Percentiles rank a stretch among this genome's conserved stretches.
phyloP scores from a whole-genome alignment of 257 asterid species.

The Coffea eugenioides region DNA sequence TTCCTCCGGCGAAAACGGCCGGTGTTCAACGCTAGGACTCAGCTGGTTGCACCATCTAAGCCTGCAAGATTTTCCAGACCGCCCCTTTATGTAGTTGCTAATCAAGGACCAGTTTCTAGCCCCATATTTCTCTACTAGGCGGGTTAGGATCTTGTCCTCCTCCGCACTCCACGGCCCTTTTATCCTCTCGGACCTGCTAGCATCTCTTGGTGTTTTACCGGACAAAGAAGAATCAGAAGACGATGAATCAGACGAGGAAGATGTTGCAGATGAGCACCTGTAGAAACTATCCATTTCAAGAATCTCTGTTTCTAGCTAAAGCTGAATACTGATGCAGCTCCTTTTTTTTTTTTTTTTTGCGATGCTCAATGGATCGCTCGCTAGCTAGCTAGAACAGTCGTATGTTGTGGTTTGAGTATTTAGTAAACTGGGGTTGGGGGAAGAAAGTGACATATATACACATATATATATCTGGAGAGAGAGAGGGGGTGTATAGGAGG shows the following conservation, averaged over 20 bases:
- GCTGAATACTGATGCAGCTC: not conserved
- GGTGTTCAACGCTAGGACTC: conserved; percentile 74
- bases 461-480: too few relatives aligned
- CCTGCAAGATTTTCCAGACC: conserved; percentile 81
- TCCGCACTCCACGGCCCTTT: conserved; percentile 94
- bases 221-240: conserved; percentile 51
- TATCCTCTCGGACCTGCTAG: conserved; percentile 39
- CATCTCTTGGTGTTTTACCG: conserved; percentile 23
- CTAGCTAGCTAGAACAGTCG: conserved; percentile 10
- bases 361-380: not conserved
- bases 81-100: conserved; percentile 67
- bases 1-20: conserved; percentile 68
- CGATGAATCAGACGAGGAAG: conserved; percentile 49
- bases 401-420: not conserved
- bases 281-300: conserved; percentile 36
- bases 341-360: not conserved
- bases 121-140: conserved; percentile 66
- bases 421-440: conserved; percentile 1
- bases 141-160: conserved; percentile 73
- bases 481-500: not conserved
- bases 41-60: conserved; percentile 90
- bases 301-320: not conserved
- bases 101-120: conserved; percentile 79
- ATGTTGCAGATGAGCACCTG: conserved; percentile 48
- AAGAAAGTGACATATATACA: too few relatives aligned